Evolutionary conservation across 306 rosid species (phyloP), one percentile per base, ranked within the genome.

Genomic region (Alnus glutinosa): DNA sequence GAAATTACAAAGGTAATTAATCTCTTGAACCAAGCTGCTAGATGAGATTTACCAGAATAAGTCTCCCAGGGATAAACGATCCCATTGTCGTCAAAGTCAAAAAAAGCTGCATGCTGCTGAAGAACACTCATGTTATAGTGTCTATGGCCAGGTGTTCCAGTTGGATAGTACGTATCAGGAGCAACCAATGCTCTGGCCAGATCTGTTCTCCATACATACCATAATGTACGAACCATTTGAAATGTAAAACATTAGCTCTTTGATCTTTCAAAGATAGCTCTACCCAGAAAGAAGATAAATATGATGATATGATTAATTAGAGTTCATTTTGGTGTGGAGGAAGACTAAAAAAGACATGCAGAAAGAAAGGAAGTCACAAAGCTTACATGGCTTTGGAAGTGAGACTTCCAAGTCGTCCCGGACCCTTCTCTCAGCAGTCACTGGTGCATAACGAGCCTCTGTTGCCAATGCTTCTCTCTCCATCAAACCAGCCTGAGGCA

Each of bases 1-100:
- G n/a, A 39, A 8, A 16, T 44, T 7, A 0, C 19, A 34, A n/a
- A 14, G 14, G 34, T 28, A 19, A 52, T 13, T 23, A 23, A 23
- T 23, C 28, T 23, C 1, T 52, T 34, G 44, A 32, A 62, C 44
- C 69, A 32, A 61, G 14, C 12, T 47, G 67, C 48, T 4, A 8
- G 58, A 54, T 19, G 12, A 59, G 4, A 18, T 14, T 39, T 78
- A 88, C 97, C 98, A 32, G 51, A 44, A 62, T 85, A 92, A 54
- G 97, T 95, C 81, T 95, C 98, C 98, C 96, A 95, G 10, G 98
- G 98, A 74, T 92, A 95, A 76, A 92, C 19, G 61, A 92, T 88
- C 46, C 97, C 98, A 55, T 92, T 80, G 77, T 85, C 89, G 71
- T 92, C 96, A 69, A 61, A 88, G 89, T 95, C 98, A 75, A 95